Evolutionary conservation across 2,329 filamentous ascomycete genomes (phyloP), one percentile per base, ranked within the genome.

Genomic region (Xylariaceae sp.): DNA sequence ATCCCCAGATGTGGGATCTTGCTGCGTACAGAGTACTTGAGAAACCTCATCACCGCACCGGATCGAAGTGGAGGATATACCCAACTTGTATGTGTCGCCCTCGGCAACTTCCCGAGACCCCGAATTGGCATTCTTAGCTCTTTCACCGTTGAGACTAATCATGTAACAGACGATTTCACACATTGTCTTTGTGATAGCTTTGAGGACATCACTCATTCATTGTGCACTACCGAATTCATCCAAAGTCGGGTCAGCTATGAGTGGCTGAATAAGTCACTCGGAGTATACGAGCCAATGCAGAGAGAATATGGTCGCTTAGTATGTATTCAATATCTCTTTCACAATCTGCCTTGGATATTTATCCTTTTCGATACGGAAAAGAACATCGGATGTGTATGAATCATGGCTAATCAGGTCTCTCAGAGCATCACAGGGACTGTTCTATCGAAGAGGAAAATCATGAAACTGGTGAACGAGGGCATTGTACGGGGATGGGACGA

Each of bases 141-240:
- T n/a, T n/a, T n/a, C n/a, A n/a, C n/a, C n/a, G n/a, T 14, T 14
- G 13, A 38, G 13, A 13, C 34, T 38, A 38, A 38, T 10, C 13
- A 7, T 40, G 22, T n/a, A 17, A 19, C 28, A 53, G 46, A 97
- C 66, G 92, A 96, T 69, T 95, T 95, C 68, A 88, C 88, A 0
- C 90, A 95, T 74, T 96, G 89, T 69, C 77, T 97, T 18, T 93
- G 89, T 63, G 94, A 97, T 78, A 92, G 89, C 60, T 90, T 96
- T 59, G 94, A 99, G 71, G 82, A 82, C 16, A 95, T 97, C 64
- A 92, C 92, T 0, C 93, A 97, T 74, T 93, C 88, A 13, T 77
- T 97, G 17, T 97, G 93, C 69, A 97, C 94, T 0, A 93, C 89
- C 1, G 94, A 97, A 69, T 97, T 97, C 64, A 84, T 92, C 59